Base-by-base conservation (phyloP, 192 early-diverging fungal species). In the Podochytrium sp. region DNA sequence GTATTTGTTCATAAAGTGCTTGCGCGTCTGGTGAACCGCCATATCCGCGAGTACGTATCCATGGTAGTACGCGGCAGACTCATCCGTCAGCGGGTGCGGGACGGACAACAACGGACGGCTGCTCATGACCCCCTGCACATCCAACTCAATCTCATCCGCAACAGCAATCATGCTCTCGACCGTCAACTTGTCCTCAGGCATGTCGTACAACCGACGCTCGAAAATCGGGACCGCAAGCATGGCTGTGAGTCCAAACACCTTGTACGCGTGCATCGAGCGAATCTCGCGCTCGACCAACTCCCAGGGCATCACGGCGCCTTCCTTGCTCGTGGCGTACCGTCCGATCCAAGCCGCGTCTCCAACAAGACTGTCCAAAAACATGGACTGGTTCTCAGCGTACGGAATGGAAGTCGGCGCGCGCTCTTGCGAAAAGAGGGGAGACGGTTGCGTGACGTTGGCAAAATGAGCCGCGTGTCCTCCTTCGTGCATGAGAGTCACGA, bases 221-320 rank as follows among this genome's bases (percentile, higher is more conserved):
- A 76, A 79, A 70, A 70, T 70, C 25, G 78, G 78, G 27, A 79
- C 78, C 23, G 74, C 78, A n/a, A 79, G 63, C 78, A 79, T 79
- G 42, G 35, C 41, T 37, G 74, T 67, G 16, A 79, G 56, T 20
- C 34, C 62, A 47, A 76, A 76, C 3, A 79, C 78, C 41, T 79
- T 60, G 69, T 79, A 79, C 18, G 66, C 33, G 62, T 79, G 71
- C 2, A 47, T 14, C 2, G 40, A 38, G 14, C 62, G 58, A 41
- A 76, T 79, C 38, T 76, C 70, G 27, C 65, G 43, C 50, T 79
- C 78, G 56, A 79, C 62, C 58, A 79, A 41, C 18, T 66, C 78
- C 78, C 78, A 79, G 10, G 78, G 78, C n/a, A 79, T 79, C 33
- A 72, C 67, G 32, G 70, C 38, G 39, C 78, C 78, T 12, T 75